Evolutionary conservation across 257 asterid genomes (phyloP), one percentile per base, ranked within the genome.

Genomic region (Fraxinus americana): DNA sequence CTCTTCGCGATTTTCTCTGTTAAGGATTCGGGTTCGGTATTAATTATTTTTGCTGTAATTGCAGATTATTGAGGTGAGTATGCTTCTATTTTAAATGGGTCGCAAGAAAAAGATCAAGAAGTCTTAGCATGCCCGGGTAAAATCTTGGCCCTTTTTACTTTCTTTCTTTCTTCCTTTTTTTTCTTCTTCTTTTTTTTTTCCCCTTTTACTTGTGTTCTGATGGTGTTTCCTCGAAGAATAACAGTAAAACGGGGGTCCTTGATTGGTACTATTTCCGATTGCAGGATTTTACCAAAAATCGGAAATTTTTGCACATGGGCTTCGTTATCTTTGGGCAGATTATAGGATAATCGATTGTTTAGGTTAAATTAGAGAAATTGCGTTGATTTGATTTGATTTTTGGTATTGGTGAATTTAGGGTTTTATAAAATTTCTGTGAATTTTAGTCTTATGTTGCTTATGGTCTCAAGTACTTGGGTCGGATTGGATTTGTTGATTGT

Each of bases 71-170:
- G n/a, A 23, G 67, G 70, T 65, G 68, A 72, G 34, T 72, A 34
- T 71, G 19, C 65, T 35, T 41, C 78, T 83, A 25, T 68, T 25
- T 19, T 48, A 83, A 75, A 86, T 87, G 89, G 82, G 85, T 77
- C 77, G 89, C 69, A 78, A 81, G 85, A 74, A 72, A 39, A 85
- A 78, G 81, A 79, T 21, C 86, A 70, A 79, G 82, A 83, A 79
- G 76, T 80, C 74, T 68, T 79, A 77, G 21, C 79, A 1, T 76
- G 75, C 74, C 67, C 71, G 81, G 93, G 93, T 91, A 78, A 72
- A 78, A 19, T 66, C 61, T 11, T 27, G 78, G 71, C 23, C 30
- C 75, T 61, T 67, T 2, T 43, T 0, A 0, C 1, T 7, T 36
- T 36, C 10, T 8, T 38, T 38, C 43, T 13, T 12, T 43, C 16